A percentile compares a stretch with the other conserved stretches of the same genome.
phyloP scores from a whole-genome alignment of 116 monocot species.

The Dioscorea cayenensis region DNA sequence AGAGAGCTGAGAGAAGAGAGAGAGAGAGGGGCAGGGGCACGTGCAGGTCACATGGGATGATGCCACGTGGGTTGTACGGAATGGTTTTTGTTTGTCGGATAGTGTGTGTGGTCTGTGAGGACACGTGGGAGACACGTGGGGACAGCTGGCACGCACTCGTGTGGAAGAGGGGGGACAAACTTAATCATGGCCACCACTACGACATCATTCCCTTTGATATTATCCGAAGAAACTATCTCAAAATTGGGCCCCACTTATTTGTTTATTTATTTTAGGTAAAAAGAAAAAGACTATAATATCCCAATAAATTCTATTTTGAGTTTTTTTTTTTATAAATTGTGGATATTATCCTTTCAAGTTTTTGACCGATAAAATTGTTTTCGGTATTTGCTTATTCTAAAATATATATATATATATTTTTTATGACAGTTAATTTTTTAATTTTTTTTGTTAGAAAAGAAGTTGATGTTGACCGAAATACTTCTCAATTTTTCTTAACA shows the following conservation, averaged over 20 bases:
- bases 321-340: too few species aligned
- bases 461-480: too few species aligned
- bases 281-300: too few species aligned
- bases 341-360: too few species aligned
- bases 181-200: conserved; percentile 21
- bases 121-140: conserved; percentile 19
- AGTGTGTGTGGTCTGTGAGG: neutral
- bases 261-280: neutral
- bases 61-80: neutral
- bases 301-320: too few species aligned
- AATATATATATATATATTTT: too few species aligned
- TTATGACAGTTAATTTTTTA: too few species aligned
- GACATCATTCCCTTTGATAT: neutral
- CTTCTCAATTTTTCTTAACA: too few species aligned
- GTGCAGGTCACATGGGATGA: conserved; percentile 20
- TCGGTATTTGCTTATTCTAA: too few species aligned
- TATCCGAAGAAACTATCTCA: conserved; percentile 2
- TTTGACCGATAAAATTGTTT: too few species aligned
- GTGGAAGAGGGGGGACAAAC: neutral
- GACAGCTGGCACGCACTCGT: conserved; percentile 29
- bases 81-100: neutral
- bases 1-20: too few species aligned
- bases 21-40: neutral
- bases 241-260: neutral
- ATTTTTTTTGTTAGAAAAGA: too few species aligned